Evolutionary conservation across 2,329 filamentous ascomycete species (phyloP), one percentile per base, ranked within the genome.

Genomic region (Conoideocrella luteorostrata): DNA sequence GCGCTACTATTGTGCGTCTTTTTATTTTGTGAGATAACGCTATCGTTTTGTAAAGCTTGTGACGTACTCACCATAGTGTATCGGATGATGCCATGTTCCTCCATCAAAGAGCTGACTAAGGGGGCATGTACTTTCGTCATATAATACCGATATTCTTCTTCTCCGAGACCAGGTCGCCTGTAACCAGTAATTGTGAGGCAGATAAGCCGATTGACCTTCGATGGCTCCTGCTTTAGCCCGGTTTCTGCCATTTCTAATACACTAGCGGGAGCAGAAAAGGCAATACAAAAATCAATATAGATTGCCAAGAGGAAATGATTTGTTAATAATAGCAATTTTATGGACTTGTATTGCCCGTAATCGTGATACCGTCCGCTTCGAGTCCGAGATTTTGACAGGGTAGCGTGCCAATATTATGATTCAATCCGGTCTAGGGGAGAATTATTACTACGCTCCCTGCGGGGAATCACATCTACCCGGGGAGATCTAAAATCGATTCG

Each of bases 41-140:
- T n/a, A n/a, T n/a, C n/a, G n/a, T n/a, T n/a, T n/a, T n/a, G n/a
- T n/a, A n/a, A n/a, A n/a, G n/a, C n/a, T n/a, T n/a, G n/a, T n/a
- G n/a, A n/a, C 44, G 26, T 38, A 46, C 44, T 28, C 7, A 28
- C 26, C 44, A 46, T 46, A 10, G 34, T 46, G 20, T 46, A 46
- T 13, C 44, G 32, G 7, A 46, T 30, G 20, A 46, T 46, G 5
- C 40, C 44, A 26, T 46, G 43, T 18, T 46, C 44, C n/a, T 46
- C 35, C 40, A 46, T 46, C n/a, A 46, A 21, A 3, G 30, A 23
- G 22, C 28, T 44, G 6, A 44, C 44, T n/a, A 46, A 22, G 9
- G 44, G 44, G 17, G 44, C 44, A 22, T 46, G 44, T 4, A 29
- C 15, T 35, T 46, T 46, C n/a, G 44, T 46, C 44, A 46, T 46